Base-by-base conservation (phyloP, 2,329 filamentous ascomycete species). In the Pezicula neosporulosa region DNA sequence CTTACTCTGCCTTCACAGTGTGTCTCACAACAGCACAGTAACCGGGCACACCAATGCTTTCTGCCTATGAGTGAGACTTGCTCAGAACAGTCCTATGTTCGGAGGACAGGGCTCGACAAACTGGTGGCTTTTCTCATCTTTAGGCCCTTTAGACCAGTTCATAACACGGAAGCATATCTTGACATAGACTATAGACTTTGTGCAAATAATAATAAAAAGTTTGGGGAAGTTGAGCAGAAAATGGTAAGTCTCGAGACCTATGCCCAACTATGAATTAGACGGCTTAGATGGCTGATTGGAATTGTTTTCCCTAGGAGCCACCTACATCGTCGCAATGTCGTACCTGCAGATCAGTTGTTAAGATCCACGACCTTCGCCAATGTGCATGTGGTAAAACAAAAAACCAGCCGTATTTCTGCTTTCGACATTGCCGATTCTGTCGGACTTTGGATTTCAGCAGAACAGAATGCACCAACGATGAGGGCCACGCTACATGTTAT, bases 401-500 rank as follows among this genome's bases (percentile, higher is more conserved):
- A 18, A 39, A 33, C 13, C 35, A 50, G 19, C 48, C 36, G 15
- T 27, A 33, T 33, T 37, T 37, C 35, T 50, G 43, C 18, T 39
- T 33, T 36, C 43, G 42, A n/a, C 18, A 50, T 27, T 50, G 48
- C 30, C 48, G 48, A 13, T 50, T 46, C 27, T 50, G 48, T 16
- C 42, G 43, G 21, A 50, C 19, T n/a, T 39, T 21, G n/a, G 43
- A 47, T 21, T 50, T 50, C 42, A 45, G 24, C 19, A 41, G n/a
- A n/a, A 24, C 24, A 24, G 27, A 19, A 5, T 50, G 48, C 27
- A 43, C 18, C 35, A 38, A 50, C 13, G 36, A 36, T 15, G 21
- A 33, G 12, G 42, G 43, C 4, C 48, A 50, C 21, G 18, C 43
- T 2, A 50, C 48, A 15, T 50, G 48, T 33, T 50, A 43, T 42